Evolutionary conservation across 208 protist species (phyloP).

Genomic region (Leishmania gerbilli): DNA sequence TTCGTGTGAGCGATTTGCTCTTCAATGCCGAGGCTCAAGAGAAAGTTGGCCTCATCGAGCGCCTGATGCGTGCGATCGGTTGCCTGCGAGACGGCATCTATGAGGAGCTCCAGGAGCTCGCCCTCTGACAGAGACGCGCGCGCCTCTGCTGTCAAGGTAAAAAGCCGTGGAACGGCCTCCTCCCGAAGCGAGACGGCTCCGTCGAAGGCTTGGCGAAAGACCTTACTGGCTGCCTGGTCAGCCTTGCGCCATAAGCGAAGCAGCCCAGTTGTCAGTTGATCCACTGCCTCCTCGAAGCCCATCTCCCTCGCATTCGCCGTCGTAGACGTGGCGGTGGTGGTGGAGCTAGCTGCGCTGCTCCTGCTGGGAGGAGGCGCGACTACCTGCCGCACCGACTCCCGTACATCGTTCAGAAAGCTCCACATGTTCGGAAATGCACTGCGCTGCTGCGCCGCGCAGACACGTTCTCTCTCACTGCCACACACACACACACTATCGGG

Average conservation of each 20-base stretch:
- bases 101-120: constrained; percentile 34
- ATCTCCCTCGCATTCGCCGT: background rate
- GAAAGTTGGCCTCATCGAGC: constrained; percentile 51
- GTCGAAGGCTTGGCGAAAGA: constrained; percentile 38
- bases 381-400: constrained; percentile 30
- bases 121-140: constrained; percentile 30
- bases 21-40: constrained; percentile 62
- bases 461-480: background rate
- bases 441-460: background rate
- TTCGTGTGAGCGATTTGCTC: constrained; percentile 63
- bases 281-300: constrained; percentile 13
- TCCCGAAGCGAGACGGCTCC: constrained; percentile 23
- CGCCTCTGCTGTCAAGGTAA: constrained; percentile 33
- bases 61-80: constrained; percentile 26
- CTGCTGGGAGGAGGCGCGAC: constrained; percentile 14
- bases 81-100: constrained; percentile 48
- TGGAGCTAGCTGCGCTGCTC: background rate
- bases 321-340: background rate
- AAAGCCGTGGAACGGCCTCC: constrained; percentile 33
- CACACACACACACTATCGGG: background rate
- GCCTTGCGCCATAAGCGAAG: constrained; percentile 38
- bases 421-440: constrained; percentile 6
- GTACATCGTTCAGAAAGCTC: constrained; percentile 29
- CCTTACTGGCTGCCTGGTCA: constrained; percentile 32
- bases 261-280: constrained; percentile 21